Evolutionary conservation across 257 asterid species (phyloP).

Genomic region (Buddleja alternifolia): DNA sequence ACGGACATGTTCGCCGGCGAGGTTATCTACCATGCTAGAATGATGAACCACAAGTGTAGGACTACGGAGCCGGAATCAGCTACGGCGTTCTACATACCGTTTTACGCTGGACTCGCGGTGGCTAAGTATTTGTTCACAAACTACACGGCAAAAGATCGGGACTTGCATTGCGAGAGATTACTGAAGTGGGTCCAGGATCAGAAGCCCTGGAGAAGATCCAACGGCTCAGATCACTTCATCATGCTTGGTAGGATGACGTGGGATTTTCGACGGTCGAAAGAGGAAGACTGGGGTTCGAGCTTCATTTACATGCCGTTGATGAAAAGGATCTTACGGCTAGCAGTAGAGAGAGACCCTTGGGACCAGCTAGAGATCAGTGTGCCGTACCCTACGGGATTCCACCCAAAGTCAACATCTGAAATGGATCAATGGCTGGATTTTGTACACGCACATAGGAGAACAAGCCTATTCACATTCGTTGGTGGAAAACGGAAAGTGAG

Average conservation of each 20-base stretch:
- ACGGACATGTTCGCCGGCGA: constrained; percentile 70
- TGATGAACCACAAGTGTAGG: constrained; percentile 49
- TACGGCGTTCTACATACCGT: constrained; percentile 65
- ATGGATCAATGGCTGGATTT: constrained; percentile 41
- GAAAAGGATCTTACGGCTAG: constrained; percentile 42
- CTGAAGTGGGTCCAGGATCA: constrained; percentile 50
- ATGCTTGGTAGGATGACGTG: constrained; percentile 63
- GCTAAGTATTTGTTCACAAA: constrained; percentile 46
- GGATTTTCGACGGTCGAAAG: constrained; percentile 58
- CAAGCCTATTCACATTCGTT: constrained; percentile 51
- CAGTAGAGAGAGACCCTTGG: constrained; percentile 56
- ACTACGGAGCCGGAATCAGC: constrained; percentile 57
- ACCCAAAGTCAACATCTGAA: constrained; percentile 50
- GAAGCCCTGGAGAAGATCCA: constrained; percentile 42
- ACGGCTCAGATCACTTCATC: constrained; percentile 69
- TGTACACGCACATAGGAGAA: constrained; percentile 32
- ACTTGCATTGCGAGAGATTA: constrained; percentile 39
- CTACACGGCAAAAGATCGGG: constrained; percentile 45
- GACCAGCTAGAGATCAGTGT: constrained; percentile 58
- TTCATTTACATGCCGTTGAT: constrained; percentile 58
- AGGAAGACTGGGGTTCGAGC: constrained; percentile 61
- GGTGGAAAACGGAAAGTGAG: constrained; percentile 48
- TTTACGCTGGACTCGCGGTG: constrained; percentile 61
- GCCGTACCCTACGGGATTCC: constrained; percentile 76
- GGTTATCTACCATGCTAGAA: constrained; percentile 49